Conservation (phyloP, 2,329 filamentous ascomycete species). For the Fusarium veterinarium region DNA sequence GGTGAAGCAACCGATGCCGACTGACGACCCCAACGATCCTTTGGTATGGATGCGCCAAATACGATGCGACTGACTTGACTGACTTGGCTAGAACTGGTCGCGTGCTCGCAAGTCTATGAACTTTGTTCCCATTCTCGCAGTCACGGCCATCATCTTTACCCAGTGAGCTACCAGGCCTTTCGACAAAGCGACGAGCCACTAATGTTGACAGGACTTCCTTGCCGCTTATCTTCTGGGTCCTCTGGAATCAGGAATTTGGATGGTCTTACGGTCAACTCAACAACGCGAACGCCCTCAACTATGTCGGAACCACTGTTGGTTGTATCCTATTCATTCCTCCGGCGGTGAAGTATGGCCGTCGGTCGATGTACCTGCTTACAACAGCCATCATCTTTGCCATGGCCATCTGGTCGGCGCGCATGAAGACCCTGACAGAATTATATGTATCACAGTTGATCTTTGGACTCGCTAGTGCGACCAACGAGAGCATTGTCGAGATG, state of each 20-base stretch:
- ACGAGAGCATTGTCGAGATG: slow-evolving; percentile 52
- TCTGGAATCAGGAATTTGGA: slow-evolving; percentile 43
- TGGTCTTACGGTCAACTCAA: slow-evolving; percentile 41
- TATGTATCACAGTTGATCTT: slow-evolving; percentile 30
- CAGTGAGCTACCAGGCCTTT: neutral
- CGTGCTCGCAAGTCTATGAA: neutral
- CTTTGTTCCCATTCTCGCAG: neutral
- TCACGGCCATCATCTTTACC: neutral
- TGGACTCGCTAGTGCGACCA: slow-evolving; percentile 51
- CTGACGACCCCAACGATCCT: neutral
- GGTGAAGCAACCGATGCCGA: neutral
- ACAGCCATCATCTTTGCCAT: slow-evolving; percentile 9
- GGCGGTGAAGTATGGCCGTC: slow-evolving; percentile 47
- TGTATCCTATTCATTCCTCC: slow-evolving; percentile 48
- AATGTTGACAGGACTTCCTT: slow-evolving; percentile 26
- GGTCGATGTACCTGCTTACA: slow-evolving; percentile 43
- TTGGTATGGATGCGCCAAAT: neutral
- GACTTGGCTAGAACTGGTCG: neutral
- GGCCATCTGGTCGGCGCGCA: slow-evolving; percentile 1
- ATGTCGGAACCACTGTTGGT: slow-evolving; percentile 44
- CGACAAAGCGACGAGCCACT: neutral
- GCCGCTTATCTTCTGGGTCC: slow-evolving; percentile 44
- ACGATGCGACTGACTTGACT: neutral
- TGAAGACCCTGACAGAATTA: neutral
- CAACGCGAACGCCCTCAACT: slow-evolving; percentile 38